Evolutionary conservation across 164 flowering plant species (phyloP).

Genomic region (Saururus chinensis): DNA sequence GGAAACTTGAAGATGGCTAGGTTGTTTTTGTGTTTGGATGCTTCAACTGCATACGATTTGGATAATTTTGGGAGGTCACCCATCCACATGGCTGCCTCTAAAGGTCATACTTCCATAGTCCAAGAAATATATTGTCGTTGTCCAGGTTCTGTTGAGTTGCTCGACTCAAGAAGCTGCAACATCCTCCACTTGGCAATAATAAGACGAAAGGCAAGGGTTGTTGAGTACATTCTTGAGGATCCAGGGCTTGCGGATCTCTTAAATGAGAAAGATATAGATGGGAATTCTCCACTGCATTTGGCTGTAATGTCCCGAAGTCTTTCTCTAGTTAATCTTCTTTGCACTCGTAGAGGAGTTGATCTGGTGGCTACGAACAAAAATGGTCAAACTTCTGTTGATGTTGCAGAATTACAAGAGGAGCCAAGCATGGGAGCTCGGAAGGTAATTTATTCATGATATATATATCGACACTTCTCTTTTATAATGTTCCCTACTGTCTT

Average conservation of each 20-base stretch:
- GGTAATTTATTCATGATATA: not conserved
- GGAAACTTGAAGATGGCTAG: not conserved
- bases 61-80: slow-evolving; percentile 1
- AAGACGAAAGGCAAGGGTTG: not conserved
- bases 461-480: not conserved
- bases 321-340: not conserved
- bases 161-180: not conserved
- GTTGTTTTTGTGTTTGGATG: not conserved
- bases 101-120: not conserved
- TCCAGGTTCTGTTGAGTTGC: slow-evolving; percentile 2
- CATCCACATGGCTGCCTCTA: not conserved
- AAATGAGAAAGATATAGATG: slow-evolving; percentile 3
- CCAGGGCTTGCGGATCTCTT: not conserved
- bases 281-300: slow-evolving; percentile 7
- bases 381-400: slow-evolving; percentile 2
- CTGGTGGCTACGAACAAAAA: not conserved
- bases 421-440: not conserved
- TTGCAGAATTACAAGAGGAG: not conserved
- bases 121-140: not conserved
- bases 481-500: not conserved
- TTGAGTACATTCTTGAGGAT: not conserved
- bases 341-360: not conserved
- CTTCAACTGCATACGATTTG: not conserved
- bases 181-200: slow-evolving; percentile 6
- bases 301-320: not conserved